phyloP scores from a whole-genome alignment of 2,329 filamentous ascomycete species.

The Alternaria gaisen region DNA sequence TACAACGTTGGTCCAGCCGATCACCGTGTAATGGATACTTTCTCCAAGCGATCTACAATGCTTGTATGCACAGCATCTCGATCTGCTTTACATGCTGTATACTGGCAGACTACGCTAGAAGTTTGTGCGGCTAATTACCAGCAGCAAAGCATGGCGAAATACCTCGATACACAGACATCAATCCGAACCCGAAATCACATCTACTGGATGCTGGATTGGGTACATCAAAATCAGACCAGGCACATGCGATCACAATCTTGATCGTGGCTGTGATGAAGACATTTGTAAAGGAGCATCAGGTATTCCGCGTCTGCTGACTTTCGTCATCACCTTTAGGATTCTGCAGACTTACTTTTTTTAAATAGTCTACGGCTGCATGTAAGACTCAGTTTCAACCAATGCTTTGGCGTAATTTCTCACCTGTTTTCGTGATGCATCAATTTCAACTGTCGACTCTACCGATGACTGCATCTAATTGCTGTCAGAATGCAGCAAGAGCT shows the following conservation, averaged over 20 bases:
- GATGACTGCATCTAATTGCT: not conserved
- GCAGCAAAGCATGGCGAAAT: not conserved
- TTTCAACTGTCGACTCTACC: not conserved
- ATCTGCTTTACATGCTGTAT: slow-evolving; percentile 53
- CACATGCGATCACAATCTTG: not conserved
- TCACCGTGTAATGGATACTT: slow-evolving; percentile 6
- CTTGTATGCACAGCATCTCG: slow-evolving; percentile 9
- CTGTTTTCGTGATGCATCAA: not conserved
- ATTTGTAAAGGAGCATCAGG: too few species aligned
- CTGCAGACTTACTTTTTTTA: not conserved
- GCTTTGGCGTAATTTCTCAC: not conserved
- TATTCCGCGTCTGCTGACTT: not conserved
- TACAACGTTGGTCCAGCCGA: slow-evolving; percentile 6
- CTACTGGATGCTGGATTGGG: not conserved
- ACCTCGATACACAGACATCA: not conserved
- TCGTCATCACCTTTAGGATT: not conserved
- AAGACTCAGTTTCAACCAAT: not conserved
- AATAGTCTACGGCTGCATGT: not conserved
- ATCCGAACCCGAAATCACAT: not conserved
- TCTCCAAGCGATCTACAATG: slow-evolving; percentile 7
- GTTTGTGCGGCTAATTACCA: slow-evolving; percentile 75
- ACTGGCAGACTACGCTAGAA: slow-evolving; percentile 67
- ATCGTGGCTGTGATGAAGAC: not conserved
- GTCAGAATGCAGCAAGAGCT: not conserved
- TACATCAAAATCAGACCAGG: not conserved